These are phyloP conservation scores for Fraxinus cuspidata DNA, from an alignment of 257 asterid genomes.

Conservation along the genomic window DNA sequence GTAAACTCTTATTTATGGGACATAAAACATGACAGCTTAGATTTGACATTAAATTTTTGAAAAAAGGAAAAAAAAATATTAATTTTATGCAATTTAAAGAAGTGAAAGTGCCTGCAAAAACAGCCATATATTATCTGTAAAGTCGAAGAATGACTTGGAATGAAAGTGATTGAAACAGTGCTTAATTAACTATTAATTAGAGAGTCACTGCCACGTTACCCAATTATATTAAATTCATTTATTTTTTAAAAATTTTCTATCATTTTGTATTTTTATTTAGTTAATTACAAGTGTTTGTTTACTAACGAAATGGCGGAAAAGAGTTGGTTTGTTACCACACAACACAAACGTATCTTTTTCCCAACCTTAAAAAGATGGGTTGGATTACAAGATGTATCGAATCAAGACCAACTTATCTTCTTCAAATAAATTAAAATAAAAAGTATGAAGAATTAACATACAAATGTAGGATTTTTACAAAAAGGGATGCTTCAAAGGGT, in stretches of 20 bases:
- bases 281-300: background rate
- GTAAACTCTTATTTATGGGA: background rate
- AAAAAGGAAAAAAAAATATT: background rate
- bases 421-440: background rate
- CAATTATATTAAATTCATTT: background rate
- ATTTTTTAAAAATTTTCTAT: background rate
- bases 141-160: constrained; percentile 39
- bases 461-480: background rate
- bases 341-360: background rate
- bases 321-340: background rate
- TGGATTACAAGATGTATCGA: background rate
- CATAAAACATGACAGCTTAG: background rate
- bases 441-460: background rate
- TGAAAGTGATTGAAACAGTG: constrained; percentile 23
- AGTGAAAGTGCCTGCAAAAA: constrained; percentile 7
- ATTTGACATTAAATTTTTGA: background rate
- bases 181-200: background rate
- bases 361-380: background rate
- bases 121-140: constrained; percentile 44
- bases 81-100: background rate
- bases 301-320: background rate
- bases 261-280: background rate
- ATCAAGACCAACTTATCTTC: background rate
- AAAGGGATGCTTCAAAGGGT: background rate
- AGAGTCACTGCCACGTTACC: background rate